Base-by-base conservation (phyloP, 2,329 filamentous ascomycete genomes). In the Aspergillus japonicus region DNA sequence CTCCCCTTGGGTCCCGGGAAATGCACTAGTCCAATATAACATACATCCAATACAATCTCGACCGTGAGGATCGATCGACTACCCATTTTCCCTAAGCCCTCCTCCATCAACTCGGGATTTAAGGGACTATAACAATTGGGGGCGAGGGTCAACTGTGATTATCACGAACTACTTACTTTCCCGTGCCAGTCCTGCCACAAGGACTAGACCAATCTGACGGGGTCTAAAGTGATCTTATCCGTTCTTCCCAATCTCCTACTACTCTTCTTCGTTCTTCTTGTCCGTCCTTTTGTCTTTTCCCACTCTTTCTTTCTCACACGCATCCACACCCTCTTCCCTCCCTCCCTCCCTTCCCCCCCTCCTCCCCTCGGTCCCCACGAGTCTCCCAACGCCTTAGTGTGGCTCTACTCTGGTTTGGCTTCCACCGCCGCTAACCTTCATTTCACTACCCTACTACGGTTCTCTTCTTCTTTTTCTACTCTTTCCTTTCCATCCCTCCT, bases 351-450 rank as follows among this genome's bases (percentile, higher is more conserved):
- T 48, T 53, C 59, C 21, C 21, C 49, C 48, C 42, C 51, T 49
- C 55, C 59, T 61, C 42, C 53, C 50, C 49, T 62, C 50, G 42
- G 33, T 53, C 60, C 62, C 63, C 63, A 66, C 62, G 63, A 64
- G 61, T 60, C 54, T 61, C 56, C 54, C 57, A 57, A 56, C 60
- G 50, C 26, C 54, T 62, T 64, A 54, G 64, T 44, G 71, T 69
- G 71, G 71, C 70, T 70, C 68, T 71, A 71, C 64, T 70, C 61
- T 66, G 68, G 64, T 66, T 68, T 68, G 66, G 63, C 57, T 64
- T 67, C 65, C 60, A 60, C 63, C 61, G 56, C 62, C 62, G 61
- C 56, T 64, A 56, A 54, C 63, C 59, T 63, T 59, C 57, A 63
- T 62, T 65, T 63, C 57, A 61, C 61, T 58, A 60, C 62, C 62